Evolutionary conservation across 768 basidiomycete species (phyloP), one percentile per base, ranked within the genome.

Genomic region (Pleurotus eryngii): DNA sequence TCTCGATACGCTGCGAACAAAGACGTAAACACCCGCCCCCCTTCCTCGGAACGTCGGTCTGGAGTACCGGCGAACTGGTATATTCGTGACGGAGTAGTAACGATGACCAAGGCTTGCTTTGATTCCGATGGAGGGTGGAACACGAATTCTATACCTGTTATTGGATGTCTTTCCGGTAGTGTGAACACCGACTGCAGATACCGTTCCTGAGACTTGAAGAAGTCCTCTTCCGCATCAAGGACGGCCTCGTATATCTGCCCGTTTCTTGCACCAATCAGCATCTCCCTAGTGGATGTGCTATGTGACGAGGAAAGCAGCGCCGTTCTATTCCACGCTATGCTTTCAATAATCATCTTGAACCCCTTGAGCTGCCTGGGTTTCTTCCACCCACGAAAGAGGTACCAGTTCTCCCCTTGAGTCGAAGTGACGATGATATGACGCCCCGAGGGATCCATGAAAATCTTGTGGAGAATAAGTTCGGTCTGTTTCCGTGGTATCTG

Each of bases 391-490:
- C 82, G 79, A 65, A 85, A 94, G 3, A 95, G 74, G 67, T 98
- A 98, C 86, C 91, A 98, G 60, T 92, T 95, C 67, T 99, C 95
- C 50, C 94, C 94, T 64, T 92, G 85, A 11, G 75, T 76, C 7
- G 94, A 95, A 0, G 92, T 91, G 54, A 96, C 79, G 42, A 98
- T 72, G 49, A 96, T 82, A 73, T 98, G 97, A 35, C 90, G 81
- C 3, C 95, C 95, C 0, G 94, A 90, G 12, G 95, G 95, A 70
- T 98, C 95, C 68, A 91, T 83, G 73, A 95, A 98, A 53, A 98
- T 72, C 66, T 89, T 89, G 75, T 88, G 74, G 47, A 98, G 84
- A 6, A 80, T 76, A 76, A 92, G 82, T 59, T 93, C 90, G n/a
- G 78, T 74, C 1, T 83, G 79, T 68, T 90, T 92, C 58, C 85